A percentile compares a stretch with the other conserved stretches of the same genome.
These are phyloP conservation scores for Bimuria novae-zelandiae DNA, from an alignment of 2,329 filamentous ascomycete genomes.

Conservation along the genomic window DNA sequence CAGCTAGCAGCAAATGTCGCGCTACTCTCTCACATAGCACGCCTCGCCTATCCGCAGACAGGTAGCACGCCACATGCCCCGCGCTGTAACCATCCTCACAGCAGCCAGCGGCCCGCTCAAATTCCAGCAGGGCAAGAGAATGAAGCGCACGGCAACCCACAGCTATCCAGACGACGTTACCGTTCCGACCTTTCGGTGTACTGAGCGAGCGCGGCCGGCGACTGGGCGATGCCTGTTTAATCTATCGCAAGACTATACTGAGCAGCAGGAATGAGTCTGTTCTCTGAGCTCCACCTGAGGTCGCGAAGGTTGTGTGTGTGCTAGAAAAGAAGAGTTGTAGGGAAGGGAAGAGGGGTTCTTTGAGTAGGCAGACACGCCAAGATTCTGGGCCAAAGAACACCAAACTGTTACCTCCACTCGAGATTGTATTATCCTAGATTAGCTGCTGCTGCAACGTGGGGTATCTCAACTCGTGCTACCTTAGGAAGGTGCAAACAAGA, in stretches of 20 bases:
- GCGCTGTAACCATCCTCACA: slow-evolving; percentile 14
- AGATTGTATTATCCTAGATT: not conserved
- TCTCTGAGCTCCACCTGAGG: slow-evolving; percentile 58
- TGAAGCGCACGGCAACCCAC: slow-evolving; percentile 17
- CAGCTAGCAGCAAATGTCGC: slow-evolving; percentile 2
- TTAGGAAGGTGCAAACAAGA: slow-evolving; percentile 41
- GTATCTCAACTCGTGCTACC: not conserved
- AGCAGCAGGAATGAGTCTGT: slow-evolving; percentile 58
- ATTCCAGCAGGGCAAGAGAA: slow-evolving; percentile 12
- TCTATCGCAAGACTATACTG: slow-evolving; percentile 59
- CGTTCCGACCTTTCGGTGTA: slow-evolving; percentile 24
- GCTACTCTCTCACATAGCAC: not conserved
- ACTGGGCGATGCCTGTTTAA: slow-evolving; percentile 38
- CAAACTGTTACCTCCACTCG: not conserved
- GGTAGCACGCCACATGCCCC: slow-evolving; percentile 6
- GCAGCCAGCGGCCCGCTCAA: slow-evolving; percentile 15
- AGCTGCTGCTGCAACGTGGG: no score
- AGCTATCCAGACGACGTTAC: slow-evolving; percentile 28
- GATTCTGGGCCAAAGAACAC: not conserved
- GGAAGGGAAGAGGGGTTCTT: not conserved
- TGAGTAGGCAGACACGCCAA: not conserved
- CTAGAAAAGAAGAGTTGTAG: not conserved
- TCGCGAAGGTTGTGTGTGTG: slow-evolving; percentile 43
- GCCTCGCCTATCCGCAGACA: not conserved
- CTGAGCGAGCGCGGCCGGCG: slow-evolving; percentile 28